Conservation (phyloP, 192 early-diverging fungal species). For the Backusella australiensis region DNA sequence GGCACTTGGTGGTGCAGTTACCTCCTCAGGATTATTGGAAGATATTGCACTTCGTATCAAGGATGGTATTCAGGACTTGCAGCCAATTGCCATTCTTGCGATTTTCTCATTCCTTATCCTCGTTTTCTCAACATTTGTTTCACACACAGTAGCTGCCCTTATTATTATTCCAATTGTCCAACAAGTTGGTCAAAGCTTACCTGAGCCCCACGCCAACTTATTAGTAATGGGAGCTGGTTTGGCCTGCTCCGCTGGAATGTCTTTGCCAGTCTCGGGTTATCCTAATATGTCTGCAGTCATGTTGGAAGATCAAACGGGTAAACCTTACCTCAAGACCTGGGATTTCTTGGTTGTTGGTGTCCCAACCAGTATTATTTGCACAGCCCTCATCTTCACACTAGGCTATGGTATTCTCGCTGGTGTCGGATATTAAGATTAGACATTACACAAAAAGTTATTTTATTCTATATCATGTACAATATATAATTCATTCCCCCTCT, state of each 20-base stretch:
- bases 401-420: constrained; percentile 62
- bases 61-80: constrained; percentile 48
- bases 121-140: constrained; percentile 73
- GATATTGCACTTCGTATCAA: constrained; percentile 62
- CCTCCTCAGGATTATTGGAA: constrained; percentile 63
- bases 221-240: constrained; percentile 71
- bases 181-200: constrained; percentile 61
- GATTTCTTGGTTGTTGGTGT: constrained; percentile 69
- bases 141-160: constrained; percentile 76
- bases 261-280: constrained; percentile 70
- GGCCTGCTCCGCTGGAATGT: constrained; percentile 39
- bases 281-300: constrained; percentile 80
- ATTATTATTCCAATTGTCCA: constrained; percentile 76
- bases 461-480: not conserved
- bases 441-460: not conserved
- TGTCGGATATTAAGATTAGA: constrained; percentile 24
- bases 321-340: constrained; percentile 57
- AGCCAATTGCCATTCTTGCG: constrained; percentile 54
- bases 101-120: constrained; percentile 63
- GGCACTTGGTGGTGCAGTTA: constrained; percentile 72
- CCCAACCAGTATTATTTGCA: constrained; percentile 53
- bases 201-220: constrained; percentile 63
- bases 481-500: constrained; percentile 7
- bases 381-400: constrained; percentile 52
- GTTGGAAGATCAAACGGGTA: constrained; percentile 62